Base-by-base conservation (phyloP, 495 filamentous ascomycete species). In the Apodospora peruviana region DNA sequence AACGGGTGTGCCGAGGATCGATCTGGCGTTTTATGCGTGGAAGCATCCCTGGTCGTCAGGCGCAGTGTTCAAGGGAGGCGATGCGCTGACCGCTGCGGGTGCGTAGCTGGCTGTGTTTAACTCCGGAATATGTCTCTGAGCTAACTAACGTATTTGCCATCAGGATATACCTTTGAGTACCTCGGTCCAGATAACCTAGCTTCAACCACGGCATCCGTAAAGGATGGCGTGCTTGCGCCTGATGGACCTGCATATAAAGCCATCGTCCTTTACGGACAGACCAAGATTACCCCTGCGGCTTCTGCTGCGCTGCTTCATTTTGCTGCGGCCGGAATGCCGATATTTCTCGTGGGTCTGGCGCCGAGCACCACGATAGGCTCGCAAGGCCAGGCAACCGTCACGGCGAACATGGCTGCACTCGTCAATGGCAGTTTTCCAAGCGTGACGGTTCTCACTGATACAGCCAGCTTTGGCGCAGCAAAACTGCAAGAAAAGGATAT, bases 121-220 rank as follows among this genome's bases (percentile, higher is more conserved):
- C 18, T n/a, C n/a, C n/a, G n/a, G n/a, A n/a, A n/a, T 38, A 5
- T 38, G 36, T 38, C 8, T 2, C 18, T n/a, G 3, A 5, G 22
- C 5, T n/a, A 4, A 43, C 37, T 17, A 29, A 10, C 22, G n/a
- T 16, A 21, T 4, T 16, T 12, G n/a, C 12, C 10, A 16, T 19
- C 20, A 70, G 75, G 74, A 1, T 78, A 64, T 50, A 69, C 72
- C 0, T 72, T 76, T 48, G 65, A 72, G n/a, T 78, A 80, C 51
- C 60, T 78, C 1, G 67, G 67, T 1, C 67, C 74, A 0, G 70
- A 71, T 27, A 78, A 80, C 52, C 65, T 77, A 32, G 58, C 58
- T 10, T 59, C 73, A 2, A 51, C 60, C 0, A 43, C 59, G 19
- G 67, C 70, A 2, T 35, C 38, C 10, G 69, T 77, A 0, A 50